phyloP scores from a whole-genome alignment of 2,329 filamentous ascomycete species.

The Epichloe scottii region DNA sequence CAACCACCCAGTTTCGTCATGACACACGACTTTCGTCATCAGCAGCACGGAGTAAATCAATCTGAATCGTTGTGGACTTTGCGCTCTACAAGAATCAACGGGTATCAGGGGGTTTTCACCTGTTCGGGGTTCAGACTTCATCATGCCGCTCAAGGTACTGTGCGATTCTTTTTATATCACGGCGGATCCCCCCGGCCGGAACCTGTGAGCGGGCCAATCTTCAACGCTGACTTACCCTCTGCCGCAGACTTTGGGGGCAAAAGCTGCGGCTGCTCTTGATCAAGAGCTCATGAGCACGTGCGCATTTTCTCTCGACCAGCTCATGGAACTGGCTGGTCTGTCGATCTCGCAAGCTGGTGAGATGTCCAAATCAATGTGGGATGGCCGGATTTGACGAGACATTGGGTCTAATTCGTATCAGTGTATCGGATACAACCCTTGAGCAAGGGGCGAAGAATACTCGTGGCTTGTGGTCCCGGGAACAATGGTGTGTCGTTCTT shows the following conservation, averaged over 20 bases:
- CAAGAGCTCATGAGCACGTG: conserved; percentile 83
- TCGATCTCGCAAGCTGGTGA: conserved; percentile 82
- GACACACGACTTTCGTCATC: not conserved
- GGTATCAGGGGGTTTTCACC: not conserved
- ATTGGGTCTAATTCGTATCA: conserved; percentile 19
- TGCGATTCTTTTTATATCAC: not conserved
- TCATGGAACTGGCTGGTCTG: conserved; percentile 93
- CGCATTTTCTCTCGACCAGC: conserved; percentile 86
- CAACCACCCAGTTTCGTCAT: too few relatives aligned
- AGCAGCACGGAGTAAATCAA: too few relatives aligned
- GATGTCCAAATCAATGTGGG: conserved; percentile 9
- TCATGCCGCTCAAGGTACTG: conserved; percentile 1
- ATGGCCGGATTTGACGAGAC: too few relatives aligned
- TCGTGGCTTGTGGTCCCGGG: conserved; percentile 83
- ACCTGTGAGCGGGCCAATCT: not conserved
- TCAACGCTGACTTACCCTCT: not conserved
- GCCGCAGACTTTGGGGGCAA: conserved; percentile 66
- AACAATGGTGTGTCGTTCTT: conserved; percentile 43
- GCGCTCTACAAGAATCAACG: not conserved
- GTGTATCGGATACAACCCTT: conserved; percentile 78
- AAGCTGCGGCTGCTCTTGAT: conserved; percentile 80
- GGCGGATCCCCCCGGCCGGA: not conserved
- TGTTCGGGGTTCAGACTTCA: not conserved
- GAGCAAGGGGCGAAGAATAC: conserved; percentile 54
- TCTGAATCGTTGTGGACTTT: too few relatives aligned